Evolutionary conservation across 345 rosid genomes (phyloP).

Genomic region (Linum usitatissimum): DNA sequence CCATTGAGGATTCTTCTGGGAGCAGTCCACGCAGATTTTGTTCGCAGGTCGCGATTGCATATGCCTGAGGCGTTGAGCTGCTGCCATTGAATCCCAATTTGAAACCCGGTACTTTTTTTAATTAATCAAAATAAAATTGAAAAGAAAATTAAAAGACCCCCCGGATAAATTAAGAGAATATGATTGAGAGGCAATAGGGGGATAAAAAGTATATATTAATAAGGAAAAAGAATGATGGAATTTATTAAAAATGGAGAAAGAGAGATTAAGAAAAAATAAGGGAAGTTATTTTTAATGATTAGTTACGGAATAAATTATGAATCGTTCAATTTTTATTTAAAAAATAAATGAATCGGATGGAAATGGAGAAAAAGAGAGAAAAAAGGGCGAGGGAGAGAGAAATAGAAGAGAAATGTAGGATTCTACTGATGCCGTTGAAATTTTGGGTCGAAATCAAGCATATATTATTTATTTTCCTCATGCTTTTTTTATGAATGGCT

Average conservation of each 20-base stretch:
- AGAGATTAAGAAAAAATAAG: too few species aligned
- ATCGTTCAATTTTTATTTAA: too few species aligned
- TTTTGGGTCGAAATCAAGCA: too few species aligned
- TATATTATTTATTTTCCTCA: too few species aligned
- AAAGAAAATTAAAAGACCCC: background rate
- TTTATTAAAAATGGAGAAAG: background rate
- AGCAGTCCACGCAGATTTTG: slow-evolving; percentile 7
- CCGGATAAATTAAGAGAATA: too few species aligned
- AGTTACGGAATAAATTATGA: too few species aligned
- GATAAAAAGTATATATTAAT: background rate
- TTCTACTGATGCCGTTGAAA: slow-evolving; percentile 4
- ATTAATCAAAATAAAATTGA: background rate
- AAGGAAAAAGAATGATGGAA: background rate
- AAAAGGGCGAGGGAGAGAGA: background rate
- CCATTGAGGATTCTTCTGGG: slow-evolving; percentile 7
- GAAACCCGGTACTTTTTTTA: background rate
- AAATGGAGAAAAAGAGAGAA: background rate
- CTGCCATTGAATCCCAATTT: background rate
- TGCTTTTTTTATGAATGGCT: too few species aligned
- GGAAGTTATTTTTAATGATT: too few species aligned
- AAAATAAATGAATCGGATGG: too few species aligned
- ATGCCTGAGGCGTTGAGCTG: background rate
- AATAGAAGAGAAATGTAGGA: background rate
- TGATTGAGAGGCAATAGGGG: background rate
- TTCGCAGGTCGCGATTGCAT: background rate